Conservation (phyloP, 1,284 basidiomycete genomes). For the Termitomyces sp. region DNA sequence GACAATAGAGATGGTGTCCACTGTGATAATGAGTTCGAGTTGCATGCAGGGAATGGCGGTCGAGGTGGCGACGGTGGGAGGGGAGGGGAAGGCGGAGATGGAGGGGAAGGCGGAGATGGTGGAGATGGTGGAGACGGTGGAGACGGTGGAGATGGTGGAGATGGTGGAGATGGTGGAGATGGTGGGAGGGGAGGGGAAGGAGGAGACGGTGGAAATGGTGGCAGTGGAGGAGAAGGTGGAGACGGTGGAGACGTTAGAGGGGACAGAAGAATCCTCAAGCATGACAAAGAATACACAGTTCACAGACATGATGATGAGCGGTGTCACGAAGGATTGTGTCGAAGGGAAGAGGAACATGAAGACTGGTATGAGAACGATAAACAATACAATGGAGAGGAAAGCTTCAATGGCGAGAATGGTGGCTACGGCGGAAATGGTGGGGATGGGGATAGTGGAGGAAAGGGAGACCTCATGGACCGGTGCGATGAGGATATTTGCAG, state of each 20-base stretch:
- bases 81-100: slow-evolving; percentile 3
- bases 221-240: background rate
- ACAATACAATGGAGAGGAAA: background rate
- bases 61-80: slow-evolving; percentile 4
- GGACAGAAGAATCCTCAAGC: background rate
- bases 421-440: background rate
- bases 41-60: slow-evolving; percentile 1
- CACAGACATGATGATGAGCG: background rate
- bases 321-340: background rate
- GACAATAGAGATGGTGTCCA: background rate
- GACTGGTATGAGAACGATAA: background rate
- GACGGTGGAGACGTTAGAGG: background rate
- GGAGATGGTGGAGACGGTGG: slow-evolving; percentile 4
- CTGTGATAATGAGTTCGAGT: background rate
- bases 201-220: slow-evolving; percentile 1
- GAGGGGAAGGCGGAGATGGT: background rate
- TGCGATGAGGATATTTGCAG: background rate
- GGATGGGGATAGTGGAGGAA: background rate
- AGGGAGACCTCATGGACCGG: background rate
- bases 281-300: background rate
- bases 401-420: background rate
- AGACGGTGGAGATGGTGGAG: slow-evolving; percentile 4
- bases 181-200: background rate
- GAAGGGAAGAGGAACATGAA: background rate
- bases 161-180: slow-evolving; percentile 3